A percentile compares a stretch with the other conserved stretches of the same genome.
phyloP scores from a whole-genome alignment of 345 rosid genomes.

The Citrus glauca region DNA sequence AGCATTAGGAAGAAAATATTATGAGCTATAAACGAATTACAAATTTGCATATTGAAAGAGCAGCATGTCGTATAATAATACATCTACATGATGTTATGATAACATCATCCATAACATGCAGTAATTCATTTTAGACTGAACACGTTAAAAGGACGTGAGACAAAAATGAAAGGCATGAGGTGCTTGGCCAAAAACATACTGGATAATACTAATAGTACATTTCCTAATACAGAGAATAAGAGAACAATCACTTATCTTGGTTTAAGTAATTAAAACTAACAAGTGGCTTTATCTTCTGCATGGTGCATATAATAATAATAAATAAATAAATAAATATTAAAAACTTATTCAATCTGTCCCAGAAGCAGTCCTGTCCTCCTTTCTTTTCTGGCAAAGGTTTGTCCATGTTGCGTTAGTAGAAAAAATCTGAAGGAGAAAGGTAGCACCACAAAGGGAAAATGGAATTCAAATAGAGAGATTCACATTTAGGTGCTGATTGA shows the following conservation, averaged over 20 bases:
- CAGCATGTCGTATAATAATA: not conserved
- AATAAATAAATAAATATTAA: not conserved
- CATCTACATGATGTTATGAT: not conserved
- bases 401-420: not conserved
- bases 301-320: not conserved
- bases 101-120: not conserved
- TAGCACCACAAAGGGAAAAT: not conserved
- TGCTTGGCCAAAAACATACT: not conserved
- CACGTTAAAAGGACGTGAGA: not conserved
- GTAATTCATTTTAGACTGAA: not conserved
- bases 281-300: not conserved
- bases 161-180: not conserved
- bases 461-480: not conserved
- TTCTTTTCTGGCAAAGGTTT: not conserved
- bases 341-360: not conserved
- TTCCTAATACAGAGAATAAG: not conserved
- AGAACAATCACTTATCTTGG: not conserved
- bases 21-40: not conserved
- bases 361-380: not conserved
- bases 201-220: not conserved
- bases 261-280: not conserved
- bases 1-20: conserved; percentile 1
- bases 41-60: not conserved
- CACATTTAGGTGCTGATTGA: not conserved
- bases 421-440: not conserved